Percentiles rank a stretch among this genome's conserved stretches.
These are phyloP conservation scores for Chaetomium sp. DNA, from an alignment of 2,329 filamentous ascomycete genomes.

Conservation along the genomic window DNA sequence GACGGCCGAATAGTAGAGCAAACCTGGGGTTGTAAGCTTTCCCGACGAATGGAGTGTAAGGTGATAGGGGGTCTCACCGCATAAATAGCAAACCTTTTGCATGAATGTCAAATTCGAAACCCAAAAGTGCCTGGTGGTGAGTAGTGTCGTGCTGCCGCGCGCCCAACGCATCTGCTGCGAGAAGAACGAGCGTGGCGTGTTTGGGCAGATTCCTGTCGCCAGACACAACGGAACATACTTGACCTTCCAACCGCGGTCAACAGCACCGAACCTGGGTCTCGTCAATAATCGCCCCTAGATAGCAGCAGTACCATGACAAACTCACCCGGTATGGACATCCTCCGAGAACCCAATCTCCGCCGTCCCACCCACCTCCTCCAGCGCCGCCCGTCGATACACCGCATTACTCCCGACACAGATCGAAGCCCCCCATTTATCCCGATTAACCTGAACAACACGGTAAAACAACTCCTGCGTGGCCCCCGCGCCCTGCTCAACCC, in stretches of 20 bases:
- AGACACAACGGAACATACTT: slow-evolving; percentile 36
- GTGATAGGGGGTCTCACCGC: slow-evolving; percentile 23
- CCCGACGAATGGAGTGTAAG: neutral
- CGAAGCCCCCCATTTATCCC: slow-evolving; percentile 35
- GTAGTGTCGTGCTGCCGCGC: slow-evolving; percentile 34
- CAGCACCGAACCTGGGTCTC: slow-evolving; percentile 30
- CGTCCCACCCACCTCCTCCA: slow-evolving; percentile 36
- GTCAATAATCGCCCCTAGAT: neutral
- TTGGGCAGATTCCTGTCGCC: slow-evolving; percentile 37
- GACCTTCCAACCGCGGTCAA: slow-evolving; percentile 38
- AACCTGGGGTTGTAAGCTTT: slow-evolving; percentile 18
- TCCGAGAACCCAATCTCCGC: slow-evolving; percentile 38
- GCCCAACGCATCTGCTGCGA: slow-evolving; percentile 41
- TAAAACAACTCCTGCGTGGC: slow-evolving; percentile 38
- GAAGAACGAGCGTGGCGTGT: slow-evolving; percentile 37
- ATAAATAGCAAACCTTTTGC: slow-evolving; percentile 38
- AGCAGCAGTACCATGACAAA: neutral
- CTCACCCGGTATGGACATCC: slow-evolving; percentile 38
- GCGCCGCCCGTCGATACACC: slow-evolving; percentile 33
- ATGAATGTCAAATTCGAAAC: slow-evolving; percentile 31
- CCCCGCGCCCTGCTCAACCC: slow-evolving; percentile 39
- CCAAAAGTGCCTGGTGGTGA: slow-evolving; percentile 37
- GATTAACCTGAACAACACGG: slow-evolving; percentile 37
- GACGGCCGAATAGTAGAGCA: slow-evolving; percentile 36
- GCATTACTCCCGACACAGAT: slow-evolving; percentile 39